Evolutionary conservation across 495 filamentous ascomycete genomes (phyloP).

Genomic region (Recurvomyces mirabilis): DNA sequence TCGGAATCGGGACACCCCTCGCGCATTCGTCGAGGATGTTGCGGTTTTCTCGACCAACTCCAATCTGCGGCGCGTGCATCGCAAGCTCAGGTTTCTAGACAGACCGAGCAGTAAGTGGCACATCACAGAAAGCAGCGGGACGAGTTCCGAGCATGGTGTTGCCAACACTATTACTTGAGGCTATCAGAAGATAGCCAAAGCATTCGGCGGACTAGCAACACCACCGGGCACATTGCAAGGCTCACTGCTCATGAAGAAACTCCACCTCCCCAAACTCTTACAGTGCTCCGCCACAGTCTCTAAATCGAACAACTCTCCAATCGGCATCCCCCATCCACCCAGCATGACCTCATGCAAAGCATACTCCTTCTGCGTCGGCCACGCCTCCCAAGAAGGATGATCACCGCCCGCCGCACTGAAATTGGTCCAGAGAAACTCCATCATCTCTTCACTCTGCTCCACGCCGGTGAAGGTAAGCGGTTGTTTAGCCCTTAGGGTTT

Average conservation of each 20-base stretch:
- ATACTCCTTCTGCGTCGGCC: conserved; percentile 27
- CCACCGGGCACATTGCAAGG: conserved; percentile 22
- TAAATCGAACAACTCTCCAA: conserved; percentile 29
- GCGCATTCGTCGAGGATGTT: too few species aligned
- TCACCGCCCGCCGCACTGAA: conserved; percentile 29
- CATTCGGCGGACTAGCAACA: conserved; percentile 25
- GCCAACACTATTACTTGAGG: too few species aligned
- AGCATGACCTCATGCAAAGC: conserved; percentile 26
- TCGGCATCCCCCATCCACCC: conserved; percentile 27
- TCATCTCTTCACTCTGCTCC: conserved; percentile 36
- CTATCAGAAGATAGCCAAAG: conserved; percentile 26
- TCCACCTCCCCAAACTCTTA: conserved; percentile 20
- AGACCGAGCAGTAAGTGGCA: too few species aligned
- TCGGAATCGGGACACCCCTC: too few species aligned
- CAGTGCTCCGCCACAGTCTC: conserved; percentile 24
- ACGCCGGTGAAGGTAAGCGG: conserved; percentile 40
- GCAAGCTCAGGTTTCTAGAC: too few species aligned
- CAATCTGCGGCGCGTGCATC: too few species aligned
- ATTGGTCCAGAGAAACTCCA: conserved; percentile 30
- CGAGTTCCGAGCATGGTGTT: too few species aligned
- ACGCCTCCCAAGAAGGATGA: conserved; percentile 28
- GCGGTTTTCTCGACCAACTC: too few species aligned
- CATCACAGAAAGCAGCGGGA: too few species aligned
- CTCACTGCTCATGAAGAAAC: conserved; percentile 25
- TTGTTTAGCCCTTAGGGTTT: conserved; percentile 23